Evolutionary conservation across 1,284 basidiomycete genomes (phyloP).

Genomic region (Rhizopogon parksii): DNA sequence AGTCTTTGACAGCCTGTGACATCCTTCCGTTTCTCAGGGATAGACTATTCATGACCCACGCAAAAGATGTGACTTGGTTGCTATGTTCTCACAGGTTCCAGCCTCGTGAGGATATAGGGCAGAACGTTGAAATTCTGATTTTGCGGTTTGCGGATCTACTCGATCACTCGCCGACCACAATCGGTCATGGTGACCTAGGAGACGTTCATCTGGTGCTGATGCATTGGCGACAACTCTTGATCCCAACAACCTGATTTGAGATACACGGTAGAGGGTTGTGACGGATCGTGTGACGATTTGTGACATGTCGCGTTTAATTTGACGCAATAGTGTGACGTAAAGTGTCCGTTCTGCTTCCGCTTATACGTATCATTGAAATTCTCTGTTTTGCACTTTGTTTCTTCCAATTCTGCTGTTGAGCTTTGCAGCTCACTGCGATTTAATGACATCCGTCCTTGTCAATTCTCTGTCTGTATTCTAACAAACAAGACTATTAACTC

Average conservation of each 20-base stretch:
- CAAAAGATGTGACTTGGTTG: not conserved
- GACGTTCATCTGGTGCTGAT: not conserved
- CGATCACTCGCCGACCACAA: not conserved
- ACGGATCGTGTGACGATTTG: not conserved
- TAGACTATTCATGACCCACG: not conserved
- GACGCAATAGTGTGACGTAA: not conserved
- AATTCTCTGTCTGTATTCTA: not conserved
- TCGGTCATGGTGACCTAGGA: too few relatives aligned
- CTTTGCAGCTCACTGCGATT: not conserved
- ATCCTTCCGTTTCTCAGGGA: not conserved
- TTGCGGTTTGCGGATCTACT: too few relatives aligned
- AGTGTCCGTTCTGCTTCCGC: conserved; percentile 5
- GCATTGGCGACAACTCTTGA: too few relatives aligned
- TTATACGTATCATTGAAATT: conserved; percentile 5
- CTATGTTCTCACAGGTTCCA: not conserved
- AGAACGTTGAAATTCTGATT: not conserved
- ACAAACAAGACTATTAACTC: not conserved
- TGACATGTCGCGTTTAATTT: not conserved
- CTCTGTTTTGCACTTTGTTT: conserved; percentile 1
- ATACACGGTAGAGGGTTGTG: not conserved
- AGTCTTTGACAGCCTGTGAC: not conserved
- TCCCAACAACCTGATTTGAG: not conserved
- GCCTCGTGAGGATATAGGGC: not conserved
- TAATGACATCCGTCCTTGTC: conserved; percentile 2
- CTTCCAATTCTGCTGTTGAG: not conserved